Base-by-base conservation (phyloP, 2,329 filamentous ascomycete genomes). In the Ilyonectria robusta region DNA sequence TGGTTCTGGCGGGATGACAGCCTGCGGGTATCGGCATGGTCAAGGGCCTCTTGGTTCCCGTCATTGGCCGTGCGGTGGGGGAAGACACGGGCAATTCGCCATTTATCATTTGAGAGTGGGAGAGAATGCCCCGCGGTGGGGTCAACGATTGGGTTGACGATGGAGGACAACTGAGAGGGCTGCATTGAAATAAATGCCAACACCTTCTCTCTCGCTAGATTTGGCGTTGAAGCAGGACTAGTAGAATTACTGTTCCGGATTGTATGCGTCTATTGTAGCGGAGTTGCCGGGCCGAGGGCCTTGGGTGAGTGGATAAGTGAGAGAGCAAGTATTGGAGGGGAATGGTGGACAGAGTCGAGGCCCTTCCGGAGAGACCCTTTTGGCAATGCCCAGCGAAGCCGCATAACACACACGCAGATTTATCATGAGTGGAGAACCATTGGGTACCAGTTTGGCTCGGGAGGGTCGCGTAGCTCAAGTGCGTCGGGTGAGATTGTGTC, bases 41-140 rank as follows among this genome's bases (percentile, higher is more conserved):
- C 58, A 53, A 61, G 58, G 62, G 42, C 33, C 51, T 44, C 48
- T 51, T 55, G 60, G 62, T 67, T 63, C 42, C 55, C 54, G 59
- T 63, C 48, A 68, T 70, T 71, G 66, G 65, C 56, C 57, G 54
- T 63, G 26, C 35, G 19, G 51, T 46, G 58, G 48, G 29, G 26
- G 9, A 31, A n/a, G 40, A 42, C 15, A 42, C 40, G 40, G 26
- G 4, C 23, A 29, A 44, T 17, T 46, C 21, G 40, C 29, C 31
- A 57, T 56, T 56, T 54, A 54, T 62, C 54, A 66, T 58, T 61
- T 65, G 57, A 53, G 23, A 46, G 21, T 60, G 53, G 57, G 47
- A 63, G 59, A 42, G 46, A 42, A 29, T 71, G 64, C 67, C 70
- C 72, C 72, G 69, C 69, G 68, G 73, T 66, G 73, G 73, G 72